These are phyloP conservation scores for Venturia asperata DNA, from an alignment of 2,329 filamentous ascomycete species.

Conservation along the genomic window DNA sequence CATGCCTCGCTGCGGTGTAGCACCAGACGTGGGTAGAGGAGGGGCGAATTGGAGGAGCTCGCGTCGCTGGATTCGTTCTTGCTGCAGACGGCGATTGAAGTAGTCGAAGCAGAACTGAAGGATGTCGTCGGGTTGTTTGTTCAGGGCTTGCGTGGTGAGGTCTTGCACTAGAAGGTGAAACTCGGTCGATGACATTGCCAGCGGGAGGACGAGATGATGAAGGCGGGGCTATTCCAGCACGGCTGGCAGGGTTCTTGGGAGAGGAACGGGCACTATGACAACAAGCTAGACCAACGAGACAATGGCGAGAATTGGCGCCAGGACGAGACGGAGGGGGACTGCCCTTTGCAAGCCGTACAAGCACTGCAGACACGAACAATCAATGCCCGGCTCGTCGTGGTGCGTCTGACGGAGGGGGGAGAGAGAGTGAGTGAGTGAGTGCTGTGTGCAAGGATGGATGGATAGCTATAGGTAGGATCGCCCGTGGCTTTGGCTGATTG, in stretches of 20 bases:
- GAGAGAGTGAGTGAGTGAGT: neutral
- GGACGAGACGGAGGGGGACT: neutral
- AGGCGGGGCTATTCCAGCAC: neutral
- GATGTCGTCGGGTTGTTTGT: slow-evolving; percentile 54
- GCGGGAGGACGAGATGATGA: neutral
- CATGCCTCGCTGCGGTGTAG: neutral
- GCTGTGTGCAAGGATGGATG: neutral
- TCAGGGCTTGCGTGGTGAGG: slow-evolving; percentile 55
- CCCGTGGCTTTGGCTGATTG: neutral
- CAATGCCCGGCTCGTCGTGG: neutral
- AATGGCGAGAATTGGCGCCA: neutral
- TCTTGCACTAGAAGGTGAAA: slow-evolving; percentile 6
- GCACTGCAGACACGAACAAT: neutral
- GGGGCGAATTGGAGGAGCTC: neutral
- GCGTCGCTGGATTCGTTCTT: slow-evolving; percentile 45
- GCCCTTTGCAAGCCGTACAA: neutral
- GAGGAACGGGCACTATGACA: slow-evolving; percentile 1
- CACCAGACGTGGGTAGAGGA: neutral
- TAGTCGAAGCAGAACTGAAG: slow-evolving; percentile 65
- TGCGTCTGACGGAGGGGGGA: neutral
- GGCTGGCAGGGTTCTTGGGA: neutral
- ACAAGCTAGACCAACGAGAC: neutral
- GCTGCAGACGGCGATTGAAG: slow-evolving; percentile 58
- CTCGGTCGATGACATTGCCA: slow-evolving; percentile 5
- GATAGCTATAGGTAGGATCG: neutral